Conservation (phyloP, 129 eudicot genomes). For the Erigeron canadensis region DNA sequence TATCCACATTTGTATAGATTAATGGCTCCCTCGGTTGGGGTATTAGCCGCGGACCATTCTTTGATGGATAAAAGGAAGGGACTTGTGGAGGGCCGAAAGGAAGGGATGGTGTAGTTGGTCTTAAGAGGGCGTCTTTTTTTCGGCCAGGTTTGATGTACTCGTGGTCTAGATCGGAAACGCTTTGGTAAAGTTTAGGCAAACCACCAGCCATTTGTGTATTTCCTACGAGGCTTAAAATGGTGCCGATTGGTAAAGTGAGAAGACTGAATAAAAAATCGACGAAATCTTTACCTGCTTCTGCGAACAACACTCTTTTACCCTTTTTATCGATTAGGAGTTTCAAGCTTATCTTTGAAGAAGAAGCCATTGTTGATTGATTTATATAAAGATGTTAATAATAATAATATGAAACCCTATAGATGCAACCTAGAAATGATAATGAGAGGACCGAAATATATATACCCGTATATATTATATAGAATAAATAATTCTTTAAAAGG, state of each 20-base stretch:
- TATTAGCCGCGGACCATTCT: not conserved
- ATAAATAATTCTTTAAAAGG: too few relatives aligned
- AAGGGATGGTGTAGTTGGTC: not conserved
- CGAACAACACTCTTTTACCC: constrained; percentile 10
- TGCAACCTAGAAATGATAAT: not conserved
- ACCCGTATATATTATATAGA: too few relatives aligned
- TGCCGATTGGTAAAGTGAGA: constrained; percentile 11
- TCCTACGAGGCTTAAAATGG: not conserved
- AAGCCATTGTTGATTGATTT: constrained; percentile 16
- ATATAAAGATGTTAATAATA: not conserved
- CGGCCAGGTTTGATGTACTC: constrained; percentile 12
- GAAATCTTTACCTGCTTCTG: constrained; percentile 19
- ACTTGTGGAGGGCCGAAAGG: not conserved
- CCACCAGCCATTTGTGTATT: not conserved
- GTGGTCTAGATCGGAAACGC: not conserved
- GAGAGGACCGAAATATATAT: too few relatives aligned
- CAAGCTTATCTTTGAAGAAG: not conserved
- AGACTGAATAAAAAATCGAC: constrained; percentile 14
- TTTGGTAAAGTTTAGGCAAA: constrained; percentile 3
- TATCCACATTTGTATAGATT: not conserved
- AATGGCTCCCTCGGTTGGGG: not conserved
- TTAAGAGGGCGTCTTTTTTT: constrained; percentile 1
- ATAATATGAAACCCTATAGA: not conserved
- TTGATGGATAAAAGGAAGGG: not conserved
- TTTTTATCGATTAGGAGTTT: constrained; percentile 16